Evolutionary conservation across 148 eudicot species (phyloP), one percentile per base, ranked within the genome.

Genomic region (Polygonum maritimum): DNA sequence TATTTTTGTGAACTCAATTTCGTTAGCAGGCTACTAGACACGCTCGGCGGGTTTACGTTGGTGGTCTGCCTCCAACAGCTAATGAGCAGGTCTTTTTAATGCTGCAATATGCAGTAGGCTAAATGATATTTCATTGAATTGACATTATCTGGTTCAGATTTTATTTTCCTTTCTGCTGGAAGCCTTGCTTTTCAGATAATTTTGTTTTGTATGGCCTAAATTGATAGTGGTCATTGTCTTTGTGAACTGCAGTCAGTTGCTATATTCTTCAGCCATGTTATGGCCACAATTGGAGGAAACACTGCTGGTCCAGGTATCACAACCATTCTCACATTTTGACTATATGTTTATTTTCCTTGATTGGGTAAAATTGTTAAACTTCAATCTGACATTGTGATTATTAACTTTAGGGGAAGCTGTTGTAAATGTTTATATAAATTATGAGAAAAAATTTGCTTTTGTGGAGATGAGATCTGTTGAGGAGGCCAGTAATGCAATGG

Each of bases 31-130:
- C 99, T 76, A 95, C 98, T 73, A 85, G 98, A 72, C 98, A 92
- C 84, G 97, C 97, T 80, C 89, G 98, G 16, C 91, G 97, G 72
- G 90, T 95, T 60, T 95, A 95, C 88, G 99, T 95, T 83, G 99
- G 99, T 81, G 99, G 99, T 35, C 94, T 95, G 54, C 82, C 99
- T 52, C 92, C 96, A 0, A 85, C 89, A 33, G 97, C 99, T n/a
- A 92, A 90, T 83, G 99, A 95, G 82, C 97, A 95, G 99, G 51
- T 75, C 13, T 55, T 74, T 73, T 19, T 48, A 36, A 33, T 35
- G 19, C 7, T 35, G 41, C 65, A 15, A 35, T 26, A 26, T 26
- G 31, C 31, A 26, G 22, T 58, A 58, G 33, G 22, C 60, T 54
- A 54, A 5, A 54, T 39, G 60, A 19, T 54, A n/a, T 54, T 54